Conservation (phyloP, 257 asterid species). For the Nicotiana attenuata region DNA sequence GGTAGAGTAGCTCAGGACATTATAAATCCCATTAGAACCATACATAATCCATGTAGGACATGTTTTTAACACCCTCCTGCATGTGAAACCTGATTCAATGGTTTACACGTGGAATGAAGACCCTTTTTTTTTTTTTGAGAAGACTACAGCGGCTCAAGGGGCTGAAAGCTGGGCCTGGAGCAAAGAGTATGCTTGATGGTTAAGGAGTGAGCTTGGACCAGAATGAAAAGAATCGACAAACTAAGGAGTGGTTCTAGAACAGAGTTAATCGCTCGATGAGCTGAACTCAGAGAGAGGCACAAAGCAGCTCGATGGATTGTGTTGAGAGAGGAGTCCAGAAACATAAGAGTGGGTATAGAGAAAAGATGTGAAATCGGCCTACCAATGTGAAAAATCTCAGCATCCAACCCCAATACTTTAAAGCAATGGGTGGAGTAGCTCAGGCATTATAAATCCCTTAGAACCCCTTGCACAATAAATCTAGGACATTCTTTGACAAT, state of each 20-base stretch:
- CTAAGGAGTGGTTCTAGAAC: neutral
- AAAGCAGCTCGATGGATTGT: neutral
- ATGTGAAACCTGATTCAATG: slow-evolving; percentile 4
- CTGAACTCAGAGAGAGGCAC: neutral
- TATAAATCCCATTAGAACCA: neutral
- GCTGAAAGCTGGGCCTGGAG: slow-evolving; percentile 1
- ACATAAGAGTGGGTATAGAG: neutral
- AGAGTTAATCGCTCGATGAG: neutral
- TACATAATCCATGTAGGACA: neutral
- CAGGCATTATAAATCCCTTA: neutral
- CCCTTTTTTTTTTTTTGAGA: neutral
- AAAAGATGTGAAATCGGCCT: neutral
- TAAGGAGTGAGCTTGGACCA: neutral
- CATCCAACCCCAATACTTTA: neutral
- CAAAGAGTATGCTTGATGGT: neutral
- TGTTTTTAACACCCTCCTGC: neutral
- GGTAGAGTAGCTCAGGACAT: neutral
- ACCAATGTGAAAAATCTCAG: neutral
- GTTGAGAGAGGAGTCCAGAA: neutral
- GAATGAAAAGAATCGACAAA: neutral
- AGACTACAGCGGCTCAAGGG: neutral
- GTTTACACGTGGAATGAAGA: neutral
- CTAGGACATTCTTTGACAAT: neutral
- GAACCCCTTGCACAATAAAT: neutral
- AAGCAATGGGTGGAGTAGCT: slow-evolving; percentile 2